phyloP scores from a whole-genome alignment of 306 rosid species.

The Phaseolus lunatus region DNA sequence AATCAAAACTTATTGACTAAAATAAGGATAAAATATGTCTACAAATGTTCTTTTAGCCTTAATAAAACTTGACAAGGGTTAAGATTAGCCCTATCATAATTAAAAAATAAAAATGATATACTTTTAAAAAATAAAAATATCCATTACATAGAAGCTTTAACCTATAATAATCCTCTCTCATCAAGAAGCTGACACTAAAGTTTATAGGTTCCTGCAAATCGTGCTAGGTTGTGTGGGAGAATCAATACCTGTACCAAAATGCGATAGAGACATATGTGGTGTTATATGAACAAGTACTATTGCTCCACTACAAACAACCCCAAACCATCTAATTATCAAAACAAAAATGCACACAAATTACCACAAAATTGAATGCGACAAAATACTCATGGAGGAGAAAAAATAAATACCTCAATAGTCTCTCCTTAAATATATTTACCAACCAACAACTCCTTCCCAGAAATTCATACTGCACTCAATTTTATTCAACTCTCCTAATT shows the following conservation, averaged over 20 bases:
- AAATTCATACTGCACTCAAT: too few relatives aligned
- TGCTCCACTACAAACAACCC: slow-evolving; percentile 39
- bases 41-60: too few relatives aligned
- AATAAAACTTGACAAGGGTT: not conserved
- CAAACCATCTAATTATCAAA: slow-evolving; percentile 30
- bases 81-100: not conserved
- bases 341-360: not conserved
- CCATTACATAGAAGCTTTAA: not conserved
- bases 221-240: slow-evolving; percentile 38
- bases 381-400: not conserved
- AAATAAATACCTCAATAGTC: not conserved
- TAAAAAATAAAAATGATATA: not conserved
- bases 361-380: slow-evolving; percentile 18
- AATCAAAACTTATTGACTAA: too few relatives aligned
- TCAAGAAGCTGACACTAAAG: slow-evolving; percentile 17
- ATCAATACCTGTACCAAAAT: slow-evolving; percentile 43
- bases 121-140: not conserved
- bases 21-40: too few relatives aligned
- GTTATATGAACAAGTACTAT: slow-evolving; percentile 22
- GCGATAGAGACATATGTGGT: slow-evolving; percentile 45
- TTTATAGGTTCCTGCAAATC: slow-evolving; percentile 37
- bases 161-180: not conserved
- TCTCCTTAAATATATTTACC: not conserved
- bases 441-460: too few relatives aligned
- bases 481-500: too few relatives aligned